Evolutionary conservation across 306 rosid species (phyloP), one percentile per base, ranked within the genome.

Genomic region (Cucurbita ficifolia): DNA sequence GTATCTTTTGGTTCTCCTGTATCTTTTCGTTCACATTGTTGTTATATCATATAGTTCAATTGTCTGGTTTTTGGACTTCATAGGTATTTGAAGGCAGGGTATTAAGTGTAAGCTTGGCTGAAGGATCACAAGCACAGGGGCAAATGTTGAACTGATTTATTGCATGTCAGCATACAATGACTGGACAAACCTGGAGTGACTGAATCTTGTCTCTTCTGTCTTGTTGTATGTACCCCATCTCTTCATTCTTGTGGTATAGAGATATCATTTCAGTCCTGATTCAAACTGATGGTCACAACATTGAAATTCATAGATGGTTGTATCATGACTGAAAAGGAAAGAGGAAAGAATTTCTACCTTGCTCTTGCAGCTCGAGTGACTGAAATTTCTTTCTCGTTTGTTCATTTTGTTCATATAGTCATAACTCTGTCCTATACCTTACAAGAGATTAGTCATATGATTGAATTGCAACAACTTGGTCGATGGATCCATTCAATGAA

Each of bases 81-180:
- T 79, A 91, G 99, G 99, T 91, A 76, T 84, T 95, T 7, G 97
- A 91, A 75, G 97, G 97, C 70, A 79, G 97, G 42, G 83, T 83
- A 35, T 72, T 95, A 83, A 88, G 99, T 0, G 96, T 95, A 46
- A 86, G 91, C 81, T 80, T 95, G 84, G 99, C 97, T n/a, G 75
- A 91, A 88, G 99, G 99, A 49, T 88, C 85, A 75, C 87, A 87
- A 33, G 79, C 88, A 35, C 61, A 77, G 36, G 79, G 54, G 45
- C 49, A 24, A 48, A 69, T 46, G 22, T 69, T 10, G 8, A 60
- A 60, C 10, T 60, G 46, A 35, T 60, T 60, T 59, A 3, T 57
- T 58, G 42, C 13, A 35, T 60, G 68, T 60, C 46, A 60, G 69
- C 69, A 16, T 35, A 62, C 70, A 62, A n/a, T 62, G 70, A 10